A percentile compares a stretch with the other conserved stretches of the same genome.
Conservation (phyloP, 2,329 filamentous ascomycete genomes). For the Thelonectria discophora region DNA sequence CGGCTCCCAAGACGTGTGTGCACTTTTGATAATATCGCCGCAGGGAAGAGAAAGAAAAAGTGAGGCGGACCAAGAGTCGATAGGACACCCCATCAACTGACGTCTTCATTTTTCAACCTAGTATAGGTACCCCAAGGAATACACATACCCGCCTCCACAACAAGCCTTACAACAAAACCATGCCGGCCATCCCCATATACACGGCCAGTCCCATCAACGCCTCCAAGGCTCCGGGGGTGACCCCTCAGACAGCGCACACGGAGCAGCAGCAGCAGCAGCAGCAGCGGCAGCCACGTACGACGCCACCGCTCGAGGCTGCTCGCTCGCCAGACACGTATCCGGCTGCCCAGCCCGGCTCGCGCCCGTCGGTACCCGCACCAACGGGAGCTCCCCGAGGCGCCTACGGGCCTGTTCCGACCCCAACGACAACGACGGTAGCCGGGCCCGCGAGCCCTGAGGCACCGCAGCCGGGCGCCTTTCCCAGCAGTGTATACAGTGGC, state of each 20-base stretch:
- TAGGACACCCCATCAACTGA: too few species aligned
- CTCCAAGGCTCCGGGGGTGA: conserved; percentile 60
- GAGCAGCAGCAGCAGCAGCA: conserved; percentile 18
- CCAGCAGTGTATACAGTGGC: conserved; percentile 42
- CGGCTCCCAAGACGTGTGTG: neutral
- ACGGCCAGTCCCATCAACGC: conserved; percentile 67
- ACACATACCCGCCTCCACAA: neutral
- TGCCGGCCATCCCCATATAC: conserved; percentile 70
- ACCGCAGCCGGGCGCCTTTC: conserved; percentile 67
- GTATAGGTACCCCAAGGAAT: neutral
- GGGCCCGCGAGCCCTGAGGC: conserved; percentile 55
- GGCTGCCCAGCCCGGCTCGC: conserved; percentile 38
- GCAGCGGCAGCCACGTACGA: conserved; percentile 32
- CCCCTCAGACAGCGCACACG: conserved; percentile 56
- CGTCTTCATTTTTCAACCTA: neutral
- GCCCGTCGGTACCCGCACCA: conserved; percentile 52
- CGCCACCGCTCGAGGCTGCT: conserved; percentile 34
- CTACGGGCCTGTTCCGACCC: conserved; percentile 52
- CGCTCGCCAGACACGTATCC: conserved; percentile 46
- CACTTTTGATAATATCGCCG: neutral
- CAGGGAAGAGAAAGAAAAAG: neutral
- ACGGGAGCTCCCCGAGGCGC: conserved; percentile 51
- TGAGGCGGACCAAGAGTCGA: neutral
- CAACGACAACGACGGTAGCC: conserved; percentile 50
- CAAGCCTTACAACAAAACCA: too few species aligned